Base-by-base conservation (phyloP, 768 basidiomycete species). In the Auriscalpium orientale region DNA sequence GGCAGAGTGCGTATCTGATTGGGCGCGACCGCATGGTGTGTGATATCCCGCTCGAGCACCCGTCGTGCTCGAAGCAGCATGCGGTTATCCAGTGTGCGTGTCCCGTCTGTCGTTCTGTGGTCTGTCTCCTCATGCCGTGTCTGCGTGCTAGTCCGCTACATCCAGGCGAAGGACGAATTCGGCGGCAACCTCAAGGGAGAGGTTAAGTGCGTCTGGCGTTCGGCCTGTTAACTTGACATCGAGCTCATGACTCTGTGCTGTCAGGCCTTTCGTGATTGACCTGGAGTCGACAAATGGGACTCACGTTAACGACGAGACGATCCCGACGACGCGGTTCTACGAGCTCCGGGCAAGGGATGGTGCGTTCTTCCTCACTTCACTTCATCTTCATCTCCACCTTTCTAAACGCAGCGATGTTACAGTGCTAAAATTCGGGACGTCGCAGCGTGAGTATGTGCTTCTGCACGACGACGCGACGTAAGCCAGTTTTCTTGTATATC, bases 271-370 rank as follows among this genome's bases (percentile, higher is more conserved):
- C 69, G 82, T 99, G 50, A 97, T 99, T 57, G 97, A 99, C 71
- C 82, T 99, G 9, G 95, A 99, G 63, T 97, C 94, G n/a, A 98
- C 97, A 2, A 99, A 99, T 67, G 85, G 90, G 2, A 98, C 97
- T 0, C 78, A 82, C 62, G 95, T 99, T 47, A 98, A 98, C 64
- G 91, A 85, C 58, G 81, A 87, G 64, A 71, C 78, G 49, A 87
- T 98, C 58, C 97, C 97, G 2, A 75, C 84, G 87, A 5, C 52
- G 58, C 44, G 90, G 90, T 0, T 79, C 85, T 1, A 73, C 71
- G 10, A 65, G 83, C 15, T 77, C 90, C 8, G 91, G 89, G 4
- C 81, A 81, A 64, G 79, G 82, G 47, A 85, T 93, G 88, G 91
- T 89, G 56, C 56, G 82, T 70, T 33, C 35, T 38, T 13, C 34